These are phyloP conservation scores for Aureobasidium uvarum DNA, from an alignment of 2,329 filamentous ascomycete genomes.

Conservation along the genomic window DNA sequence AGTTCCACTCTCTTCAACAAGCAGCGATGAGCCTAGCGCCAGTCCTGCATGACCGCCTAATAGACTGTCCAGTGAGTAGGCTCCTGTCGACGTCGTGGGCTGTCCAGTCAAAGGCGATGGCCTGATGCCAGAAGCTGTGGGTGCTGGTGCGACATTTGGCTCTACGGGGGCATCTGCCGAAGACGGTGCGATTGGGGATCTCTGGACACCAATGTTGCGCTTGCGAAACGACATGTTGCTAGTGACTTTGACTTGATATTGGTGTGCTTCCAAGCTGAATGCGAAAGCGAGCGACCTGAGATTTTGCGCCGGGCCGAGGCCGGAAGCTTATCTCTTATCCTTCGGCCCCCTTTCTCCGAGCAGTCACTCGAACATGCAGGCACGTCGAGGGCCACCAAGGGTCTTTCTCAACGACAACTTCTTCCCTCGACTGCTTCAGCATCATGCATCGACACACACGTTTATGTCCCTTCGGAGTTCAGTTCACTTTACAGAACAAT, in stretches of 20 bases:
- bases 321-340: constrained; percentile 15
- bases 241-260: neutral
- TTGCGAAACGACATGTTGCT: constrained; percentile 64
- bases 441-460: neutral
- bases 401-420: neutral
- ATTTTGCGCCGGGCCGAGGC: constrained; percentile 19
- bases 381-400: neutral
- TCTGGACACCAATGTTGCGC: constrained; percentile 54
- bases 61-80: constrained; percentile 76
- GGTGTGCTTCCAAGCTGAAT: neutral
- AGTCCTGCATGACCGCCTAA: constrained; percentile 85
- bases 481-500: neutral
- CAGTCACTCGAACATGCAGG: neutral
- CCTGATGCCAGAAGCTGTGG: constrained; percentile 57
- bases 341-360: neutral
- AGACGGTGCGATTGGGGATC: constrained; percentile 7
- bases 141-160: neutral
- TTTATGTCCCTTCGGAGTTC: neutral
- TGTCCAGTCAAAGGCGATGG: constrained; percentile 88
- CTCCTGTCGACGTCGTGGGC: constrained; percentile 86
- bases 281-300: neutral
- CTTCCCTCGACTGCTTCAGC: neutral
- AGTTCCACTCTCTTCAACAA: constrained; percentile 86
- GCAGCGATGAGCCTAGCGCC: constrained; percentile 72
- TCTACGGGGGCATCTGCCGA: constrained; percentile 29